Evolutionary conservation across 2,329 filamentous ascomycete genomes (phyloP), one percentile per base, ranked within the genome.

Genomic region (Diaporthe citrichinensis): DNA sequence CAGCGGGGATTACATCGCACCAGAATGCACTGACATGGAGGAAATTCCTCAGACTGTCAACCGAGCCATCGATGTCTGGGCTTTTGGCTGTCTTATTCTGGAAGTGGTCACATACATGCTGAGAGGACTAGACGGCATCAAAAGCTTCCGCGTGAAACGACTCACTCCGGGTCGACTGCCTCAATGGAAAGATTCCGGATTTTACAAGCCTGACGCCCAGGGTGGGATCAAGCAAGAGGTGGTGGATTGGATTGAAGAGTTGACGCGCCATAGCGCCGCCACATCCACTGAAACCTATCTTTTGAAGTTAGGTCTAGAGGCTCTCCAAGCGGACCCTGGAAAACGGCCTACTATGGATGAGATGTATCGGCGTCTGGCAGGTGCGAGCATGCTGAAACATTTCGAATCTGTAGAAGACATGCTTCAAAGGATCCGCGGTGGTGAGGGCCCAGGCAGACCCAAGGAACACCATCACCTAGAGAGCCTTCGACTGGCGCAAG

Each of bases 1-100:
- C 10, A 15, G 44, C 10, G 62, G 62, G 31, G 62, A 68, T 10
- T 68, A 68, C 9, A 68, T 68, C 23, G 44, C 62, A 17, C 62
- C 62, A 53, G 62, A 68, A 7, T 68, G 62, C 17, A 68, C 62
- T 28, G 62, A 68, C 23, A 68, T 68, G 62, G 44, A 53, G 5
- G 62, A 68, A 20, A 68, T 6, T 25, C 62, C 62, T 2, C 62
- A 53, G 8, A 36, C 62, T 14, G 62, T 68, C 44, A 53, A 68
- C 23, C 62, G 62, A 36, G 44, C 10, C 12, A 68, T 68, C 4
- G 44, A 51, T 25, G 62, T 68, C 31, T 68, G 62, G 62, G 62
- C 62, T 9, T 68, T 68, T 12, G 62, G 62, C 31, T 68, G 62
- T n/a, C 62, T 68, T 2, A 68, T 68, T 25, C 3, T 53, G 28